These are phyloP conservation scores for Gossypium lobatum DNA, from an alignment of 441 rosid species.

Conservation along the genomic window DNA sequence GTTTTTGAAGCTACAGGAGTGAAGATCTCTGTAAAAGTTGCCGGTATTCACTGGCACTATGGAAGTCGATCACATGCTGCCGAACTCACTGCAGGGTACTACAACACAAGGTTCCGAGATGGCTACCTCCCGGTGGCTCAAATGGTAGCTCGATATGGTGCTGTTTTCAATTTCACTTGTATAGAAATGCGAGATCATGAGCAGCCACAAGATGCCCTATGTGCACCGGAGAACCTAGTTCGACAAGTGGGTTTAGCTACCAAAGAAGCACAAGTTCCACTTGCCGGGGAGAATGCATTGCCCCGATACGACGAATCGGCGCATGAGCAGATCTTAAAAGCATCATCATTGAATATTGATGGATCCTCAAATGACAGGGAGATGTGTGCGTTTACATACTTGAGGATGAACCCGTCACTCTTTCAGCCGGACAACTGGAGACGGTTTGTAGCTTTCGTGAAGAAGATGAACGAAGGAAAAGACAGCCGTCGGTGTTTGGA, in stretches of 20 bases:
- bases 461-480: constrained; percentile 88
- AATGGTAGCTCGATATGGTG: constrained; percentile 75
- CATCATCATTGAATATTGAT: constrained; percentile 47
- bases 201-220: constrained; percentile 85
- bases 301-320: constrained; percentile 72
- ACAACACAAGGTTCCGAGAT: constrained; percentile 74
- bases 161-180: constrained; percentile 86
- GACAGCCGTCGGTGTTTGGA: constrained; percentile 47
- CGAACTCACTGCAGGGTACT: constrained; percentile 94
- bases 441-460: constrained; percentile 69
- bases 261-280: constrained; percentile 53
- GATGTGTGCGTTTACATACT: constrained; percentile 90
- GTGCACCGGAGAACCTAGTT: constrained; percentile 91
- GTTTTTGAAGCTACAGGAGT: constrained; percentile 37
- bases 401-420: constrained; percentile 78
- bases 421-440: constrained; percentile 82
- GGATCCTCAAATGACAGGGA: constrained; percentile 33
- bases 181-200: constrained; percentile 90
- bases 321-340: constrained; percentile 62
- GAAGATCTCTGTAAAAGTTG: constrained; percentile 77
- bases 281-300: constrained; percentile 89
- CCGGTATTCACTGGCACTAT: constrained; percentile 95
- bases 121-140: constrained; percentile 84
- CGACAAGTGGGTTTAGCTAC: constrained; percentile 79
- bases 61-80: constrained; percentile 83